Evolutionary conservation across 371 early-diverging fungal genomes (phyloP).

Genomic region (Coemansia sp.): DNA sequence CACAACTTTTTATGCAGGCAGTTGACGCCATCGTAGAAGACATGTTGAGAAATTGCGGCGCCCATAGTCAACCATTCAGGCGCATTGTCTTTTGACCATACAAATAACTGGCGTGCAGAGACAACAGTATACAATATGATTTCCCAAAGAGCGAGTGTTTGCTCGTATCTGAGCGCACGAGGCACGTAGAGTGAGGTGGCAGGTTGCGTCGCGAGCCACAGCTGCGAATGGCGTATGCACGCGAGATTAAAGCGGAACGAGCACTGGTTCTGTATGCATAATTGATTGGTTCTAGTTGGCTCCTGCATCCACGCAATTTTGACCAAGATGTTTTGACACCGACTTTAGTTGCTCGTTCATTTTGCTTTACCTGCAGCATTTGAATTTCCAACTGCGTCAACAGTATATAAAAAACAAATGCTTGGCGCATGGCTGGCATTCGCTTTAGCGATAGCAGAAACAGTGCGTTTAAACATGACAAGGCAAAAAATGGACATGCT

Average conservation of each 20-base stretch:
- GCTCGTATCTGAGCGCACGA: constrained; percentile 5
- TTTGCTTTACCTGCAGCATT: constrained; percentile 1
- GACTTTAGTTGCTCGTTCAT: background rate
- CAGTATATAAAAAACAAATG: background rate
- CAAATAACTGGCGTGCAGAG: constrained; percentile 1
- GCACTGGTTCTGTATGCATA: background rate
- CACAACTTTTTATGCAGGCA: background rate
- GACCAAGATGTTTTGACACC: background rate
- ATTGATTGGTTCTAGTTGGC: background rate
- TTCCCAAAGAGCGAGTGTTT: background rate
- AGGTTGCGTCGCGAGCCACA: background rate
- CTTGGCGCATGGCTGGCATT: background rate
- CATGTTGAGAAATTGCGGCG: constrained; percentile 4
- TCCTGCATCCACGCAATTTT: constrained; percentile 3
- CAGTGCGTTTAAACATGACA: background rate
- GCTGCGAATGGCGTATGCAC: background rate
- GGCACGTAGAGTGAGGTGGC: background rate
- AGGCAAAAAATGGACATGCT: background rate
- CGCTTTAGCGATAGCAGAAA: background rate
- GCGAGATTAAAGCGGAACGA: constrained; percentile 3
- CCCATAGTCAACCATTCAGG: background rate
- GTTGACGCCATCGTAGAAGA: background rate
- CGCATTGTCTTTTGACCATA: constrained; percentile 5
- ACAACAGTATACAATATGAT: background rate
- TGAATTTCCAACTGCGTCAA: background rate